Conservation (phyloP, 1,139 yeast genomes). For the Taiozyma sp. region DNA sequence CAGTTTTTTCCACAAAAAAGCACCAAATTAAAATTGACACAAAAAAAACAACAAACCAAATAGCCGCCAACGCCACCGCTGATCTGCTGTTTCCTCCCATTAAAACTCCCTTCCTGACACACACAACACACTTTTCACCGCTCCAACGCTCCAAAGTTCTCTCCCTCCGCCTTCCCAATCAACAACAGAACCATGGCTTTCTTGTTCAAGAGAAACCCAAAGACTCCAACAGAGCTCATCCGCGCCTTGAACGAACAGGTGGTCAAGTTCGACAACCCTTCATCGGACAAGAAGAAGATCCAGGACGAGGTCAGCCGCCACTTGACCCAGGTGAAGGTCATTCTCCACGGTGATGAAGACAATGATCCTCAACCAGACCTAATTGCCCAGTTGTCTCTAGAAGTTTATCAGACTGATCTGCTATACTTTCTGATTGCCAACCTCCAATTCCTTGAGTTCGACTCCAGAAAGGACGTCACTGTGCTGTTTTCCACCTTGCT, state of each 20-base stretch:
- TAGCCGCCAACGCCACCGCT: background rate
- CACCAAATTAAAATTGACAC: background rate
- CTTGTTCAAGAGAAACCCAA: slow-evolving; percentile 87
- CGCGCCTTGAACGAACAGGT: slow-evolving; percentile 73
- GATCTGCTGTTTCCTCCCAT: background rate
- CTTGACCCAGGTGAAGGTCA: slow-evolving; percentile 60
- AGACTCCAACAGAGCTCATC: slow-evolving; percentile 82
- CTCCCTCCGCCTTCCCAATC: background rate
- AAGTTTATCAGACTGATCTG: slow-evolving; percentile 66
- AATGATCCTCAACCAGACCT: slow-evolving; percentile 73
- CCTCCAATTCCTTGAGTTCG: slow-evolving; percentile 72
- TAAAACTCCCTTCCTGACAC: too few species aligned
- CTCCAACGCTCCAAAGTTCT: too few species aligned
- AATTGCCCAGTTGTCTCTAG: slow-evolving; percentile 68
- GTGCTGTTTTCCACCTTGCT: slow-evolving; percentile 70
- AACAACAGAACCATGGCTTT: slow-evolving; percentile 60
- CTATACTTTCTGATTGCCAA: slow-evolving; percentile 55
- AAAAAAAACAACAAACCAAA: background rate
- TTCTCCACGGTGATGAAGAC: slow-evolving; percentile 70
- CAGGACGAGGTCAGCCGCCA: slow-evolving; percentile 78
- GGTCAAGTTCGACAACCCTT: slow-evolving; percentile 41
- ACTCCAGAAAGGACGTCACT: slow-evolving; percentile 81
- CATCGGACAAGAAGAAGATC: slow-evolving; percentile 50
- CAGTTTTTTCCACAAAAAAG: slow-evolving; percentile 2
- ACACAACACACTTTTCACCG: too few species aligned